These are phyloP conservation scores for Jimgerdemannia flammicorona DNA, from an alignment of 192 early-diverging fungal genomes.

Conservation along the genomic window DNA sequence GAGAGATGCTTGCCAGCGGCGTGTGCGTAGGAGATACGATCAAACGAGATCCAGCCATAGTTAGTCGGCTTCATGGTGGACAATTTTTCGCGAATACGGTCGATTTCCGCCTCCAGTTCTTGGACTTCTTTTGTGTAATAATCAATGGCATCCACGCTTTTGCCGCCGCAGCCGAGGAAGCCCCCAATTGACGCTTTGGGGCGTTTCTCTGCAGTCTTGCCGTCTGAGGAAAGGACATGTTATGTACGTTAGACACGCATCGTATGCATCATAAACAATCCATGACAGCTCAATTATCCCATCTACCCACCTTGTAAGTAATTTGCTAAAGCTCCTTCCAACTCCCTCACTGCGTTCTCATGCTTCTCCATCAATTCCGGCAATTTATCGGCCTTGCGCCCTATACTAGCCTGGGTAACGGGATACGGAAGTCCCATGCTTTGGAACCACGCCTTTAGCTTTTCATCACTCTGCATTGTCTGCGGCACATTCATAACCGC, in stretches of 20 bases:
- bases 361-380: conserved; percentile 65
- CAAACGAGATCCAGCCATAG: conserved; percentile 69
- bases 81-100: conserved; percentile 38
- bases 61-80: conserved; percentile 52
- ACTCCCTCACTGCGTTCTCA: conserved; percentile 52
- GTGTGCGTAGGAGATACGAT: conserved; percentile 46
- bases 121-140: conserved; percentile 64
- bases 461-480: conserved; percentile 51
- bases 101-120: conserved; percentile 49
- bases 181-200: conserved; percentile 34
- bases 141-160: conserved; percentile 65
- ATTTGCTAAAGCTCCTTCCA: conserved; percentile 61
- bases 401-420: conserved; percentile 58
- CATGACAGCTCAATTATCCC: too few relatives aligned
- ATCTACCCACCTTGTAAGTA: conserved; percentile 40
- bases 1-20: conserved; percentile 38
- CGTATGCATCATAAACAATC: not conserved
- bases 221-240: conserved; percentile 7
- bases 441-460: conserved; percentile 45
- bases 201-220: conserved; percentile 30
- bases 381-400: conserved; percentile 59
- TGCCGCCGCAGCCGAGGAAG: conserved; percentile 30
- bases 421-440: conserved; percentile 34
- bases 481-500: conserved; percentile 61
- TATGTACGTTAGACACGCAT: not conserved